Evolutionary conservation across 805 yeast species (phyloP).

Genomic region (Hagleromyces aurorensis): DNA sequence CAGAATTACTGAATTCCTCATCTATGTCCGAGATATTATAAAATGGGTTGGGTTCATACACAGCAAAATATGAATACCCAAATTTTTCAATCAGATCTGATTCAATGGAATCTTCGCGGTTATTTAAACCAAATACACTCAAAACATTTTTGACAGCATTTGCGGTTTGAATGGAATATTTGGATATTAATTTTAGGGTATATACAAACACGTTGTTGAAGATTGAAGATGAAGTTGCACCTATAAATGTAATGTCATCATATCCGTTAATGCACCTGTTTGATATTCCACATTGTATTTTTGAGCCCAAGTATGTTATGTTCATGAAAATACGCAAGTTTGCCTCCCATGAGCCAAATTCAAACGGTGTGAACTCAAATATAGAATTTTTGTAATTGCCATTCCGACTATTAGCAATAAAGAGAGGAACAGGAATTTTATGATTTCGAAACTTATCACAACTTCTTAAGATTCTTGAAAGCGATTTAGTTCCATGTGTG

Average conservation of each 20-base stretch:
- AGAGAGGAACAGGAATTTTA: conserved; percentile 44
- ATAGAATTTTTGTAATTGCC: conserved; percentile 31
- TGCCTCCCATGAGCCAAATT: conserved; percentile 62
- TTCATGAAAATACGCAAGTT: conserved; percentile 40
- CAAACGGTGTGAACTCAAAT: conserved; percentile 56
- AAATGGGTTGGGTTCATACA: conserved; percentile 58
- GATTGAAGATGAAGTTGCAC: conserved; percentile 57
- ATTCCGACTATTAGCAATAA: conserved; percentile 36
- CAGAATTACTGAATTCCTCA: conserved; percentile 23
- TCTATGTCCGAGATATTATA: conserved; percentile 24
- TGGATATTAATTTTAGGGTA: conserved; percentile 35
- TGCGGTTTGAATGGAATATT: conserved; percentile 29
- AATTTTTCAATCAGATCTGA: conserved; percentile 1
- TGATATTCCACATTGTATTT: conserved; percentile 38
- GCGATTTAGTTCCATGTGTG: conserved; percentile 35
- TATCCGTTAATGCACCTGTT: conserved; percentile 41
- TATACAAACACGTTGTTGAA: conserved; percentile 48
- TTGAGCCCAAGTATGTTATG: conserved; percentile 46
- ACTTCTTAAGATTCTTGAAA: conserved; percentile 24
- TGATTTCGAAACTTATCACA: conserved; percentile 31
- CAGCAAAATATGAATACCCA: conserved; percentile 43
- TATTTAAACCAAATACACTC: conserved; percentile 22
- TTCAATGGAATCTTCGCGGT: conserved; percentile 2
- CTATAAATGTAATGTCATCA: conserved; percentile 52
- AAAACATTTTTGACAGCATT: conserved; percentile 30